Base-by-base conservation (phyloP, 106 monocot species). In the Amphibolis antarctica region DNA sequence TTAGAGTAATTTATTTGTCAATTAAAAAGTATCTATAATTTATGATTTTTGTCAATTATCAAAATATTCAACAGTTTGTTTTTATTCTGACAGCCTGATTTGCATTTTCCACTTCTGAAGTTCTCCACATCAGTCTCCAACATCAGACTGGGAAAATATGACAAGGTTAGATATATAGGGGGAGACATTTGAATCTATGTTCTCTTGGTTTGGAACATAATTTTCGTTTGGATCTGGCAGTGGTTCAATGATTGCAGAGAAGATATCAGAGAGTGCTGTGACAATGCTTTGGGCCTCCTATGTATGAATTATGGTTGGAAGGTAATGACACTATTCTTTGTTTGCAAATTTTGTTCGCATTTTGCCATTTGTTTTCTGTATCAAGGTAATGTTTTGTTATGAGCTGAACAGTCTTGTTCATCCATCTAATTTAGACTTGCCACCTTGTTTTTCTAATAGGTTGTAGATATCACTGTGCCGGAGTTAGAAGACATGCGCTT, bases 401-500 rank as follows among this genome's bases (percentile, higher is more conserved):
- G 36, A 36, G 4, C 36, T 36, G 36, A 36, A 36, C 2, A 36
- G 7, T 36, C n/a, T 36, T 36, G 7, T 36, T 4, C 7, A 36
- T 7, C 36, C 10, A 53, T 2, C 53, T 53, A 20, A 24, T 53
- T 22, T 20, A 23, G 9, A 53, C 23, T 10, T 53, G 53, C 3
- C 27, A 60, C 46, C 31, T 21, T 25, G 47, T 21, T 9, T 47
- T 17, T 66, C 25, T 42, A 23, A 55, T 75, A 92, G 92, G 74
- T 74, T 48, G 78, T 88, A 62, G 85, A 85, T 23, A 78, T 88
- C 48, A 88, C 85, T 0, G 63, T 93, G 45, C 92, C 92, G 21
- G 92, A 93, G 69, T 81, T 93, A 64, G 92, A 93, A 77, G 88
- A 88, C 66, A 93, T 93, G 92, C 82, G 92, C 9, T 66, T 93